Evolutionary conservation across 1,284 basidiomycete genomes (phyloP).

Genomic region (Ceratobasidium sp.): DNA sequence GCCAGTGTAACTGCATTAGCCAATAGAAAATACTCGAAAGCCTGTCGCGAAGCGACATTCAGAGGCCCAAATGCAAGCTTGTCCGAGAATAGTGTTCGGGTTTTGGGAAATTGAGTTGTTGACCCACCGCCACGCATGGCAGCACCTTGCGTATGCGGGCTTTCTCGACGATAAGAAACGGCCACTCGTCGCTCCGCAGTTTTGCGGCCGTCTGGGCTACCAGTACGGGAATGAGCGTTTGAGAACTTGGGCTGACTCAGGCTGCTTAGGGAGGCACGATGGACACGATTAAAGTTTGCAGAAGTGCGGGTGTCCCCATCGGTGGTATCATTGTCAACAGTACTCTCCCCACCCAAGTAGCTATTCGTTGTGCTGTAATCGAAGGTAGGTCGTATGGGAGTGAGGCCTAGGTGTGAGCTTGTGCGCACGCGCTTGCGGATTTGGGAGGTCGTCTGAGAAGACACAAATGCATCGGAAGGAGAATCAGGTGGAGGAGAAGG

Average conservation of each 20-base stretch:
- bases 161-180: slow-evolving; percentile 22
- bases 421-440: slow-evolving; percentile 18
- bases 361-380: slow-evolving; percentile 33
- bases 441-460: slow-evolving; percentile 5
- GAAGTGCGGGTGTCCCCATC: slow-evolving; percentile 10
- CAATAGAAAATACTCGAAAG: slow-evolving; percentile 63
- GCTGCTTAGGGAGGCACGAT: not conserved
- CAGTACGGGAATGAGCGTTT: not conserved
- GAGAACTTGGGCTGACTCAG: not conserved
- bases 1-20: slow-evolving; percentile 61
- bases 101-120: not conserved
- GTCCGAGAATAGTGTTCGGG: not conserved
- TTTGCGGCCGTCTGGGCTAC: slow-evolving; percentile 19
- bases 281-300: not conserved
- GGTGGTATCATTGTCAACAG: slow-evolving; percentile 35
- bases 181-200: not conserved
- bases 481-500: slow-evolving; percentile 26
- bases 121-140: slow-evolving; percentile 1
- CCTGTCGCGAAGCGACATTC: slow-evolving; percentile 60
- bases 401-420: not conserved
- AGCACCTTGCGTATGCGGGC: slow-evolving; percentile 12
- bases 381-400: slow-evolving; percentile 15
- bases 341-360: slow-evolving; percentile 34
- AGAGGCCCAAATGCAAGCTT: slow-evolving; percentile 4
- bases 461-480: not conserved